A percentile compares a stretch with the other conserved stretches of the same genome.
phyloP scores from a whole-genome alignment of 306 rosid genomes.

The Cicer yamashitae region DNA sequence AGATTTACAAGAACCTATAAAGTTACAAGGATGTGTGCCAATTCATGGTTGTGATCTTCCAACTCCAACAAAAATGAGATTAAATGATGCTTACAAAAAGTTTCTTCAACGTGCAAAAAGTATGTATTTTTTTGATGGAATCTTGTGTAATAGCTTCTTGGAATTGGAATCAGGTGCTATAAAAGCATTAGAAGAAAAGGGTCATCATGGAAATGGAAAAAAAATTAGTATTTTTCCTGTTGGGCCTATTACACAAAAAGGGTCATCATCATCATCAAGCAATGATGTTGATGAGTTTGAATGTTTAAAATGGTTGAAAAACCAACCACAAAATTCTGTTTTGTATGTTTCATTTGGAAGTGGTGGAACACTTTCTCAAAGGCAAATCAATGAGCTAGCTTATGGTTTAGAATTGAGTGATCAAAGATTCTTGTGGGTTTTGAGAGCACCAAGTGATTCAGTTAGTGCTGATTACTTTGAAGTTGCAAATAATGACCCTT shows the following conservation, averaged over 20 bases:
- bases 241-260: constrained; percentile 50
- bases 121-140: constrained; percentile 2
- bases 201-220: neutral
- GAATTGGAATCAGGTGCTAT: constrained; percentile 42
- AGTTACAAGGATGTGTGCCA: constrained; percentile 49
- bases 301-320: constrained; percentile 42
- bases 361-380: constrained; percentile 52
- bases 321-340: constrained; percentile 37
- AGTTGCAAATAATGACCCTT: constrained; percentile 6
- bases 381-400: constrained; percentile 46
- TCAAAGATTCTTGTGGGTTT: constrained; percentile 50
- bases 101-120: constrained; percentile 33
- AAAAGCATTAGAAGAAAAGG: constrained; percentile 36
- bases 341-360: constrained; percentile 52
- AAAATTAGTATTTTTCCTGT: constrained; percentile 23
- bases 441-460: constrained; percentile 42
- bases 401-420: constrained; percentile 48
- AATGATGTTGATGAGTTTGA: neutral
- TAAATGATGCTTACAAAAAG: constrained; percentile 9
- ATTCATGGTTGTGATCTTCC: constrained; percentile 43
- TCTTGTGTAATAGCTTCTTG: constrained; percentile 44
- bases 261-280: constrained; percentile 7
- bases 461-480: constrained; percentile 40
- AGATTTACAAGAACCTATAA: constrained; percentile 26
- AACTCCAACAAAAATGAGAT: constrained; percentile 12